A percentile compares a stretch with the other conserved stretches of the same genome.
These are phyloP conservation scores for Dianthus caryophyllus DNA, from an alignment of 148 eudicot genomes.

Conservation along the genomic window DNA sequence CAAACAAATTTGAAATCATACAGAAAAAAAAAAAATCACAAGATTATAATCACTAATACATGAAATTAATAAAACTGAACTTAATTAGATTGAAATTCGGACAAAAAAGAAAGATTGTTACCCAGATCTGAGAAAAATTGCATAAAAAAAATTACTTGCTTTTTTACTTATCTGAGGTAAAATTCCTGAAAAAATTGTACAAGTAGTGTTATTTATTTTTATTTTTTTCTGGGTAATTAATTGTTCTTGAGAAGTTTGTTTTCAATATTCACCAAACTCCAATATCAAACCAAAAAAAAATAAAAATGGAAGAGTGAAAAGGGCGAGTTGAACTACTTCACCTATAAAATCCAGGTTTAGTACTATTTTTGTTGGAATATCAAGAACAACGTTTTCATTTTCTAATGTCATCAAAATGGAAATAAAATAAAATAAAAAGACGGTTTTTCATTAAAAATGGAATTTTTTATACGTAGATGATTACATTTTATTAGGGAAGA, in stretches of 20 bases:
- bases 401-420: no score
- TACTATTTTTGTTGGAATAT: no score
- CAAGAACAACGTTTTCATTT: no score
- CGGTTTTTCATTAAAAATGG: no score
- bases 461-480: no score
- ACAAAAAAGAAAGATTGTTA: conserved; percentile 18
- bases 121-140: conserved; percentile 34
- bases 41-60: conserved; percentile 17
- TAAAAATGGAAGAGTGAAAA: not conserved
- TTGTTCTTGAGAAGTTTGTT: conserved; percentile 6
- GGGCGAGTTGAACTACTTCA: conserved; percentile 1
- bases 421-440: no score
- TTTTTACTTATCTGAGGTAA: no score
- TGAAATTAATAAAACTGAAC: not conserved
- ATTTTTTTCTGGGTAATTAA: no score
- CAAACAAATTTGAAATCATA: no score
- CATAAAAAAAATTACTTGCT: conserved; percentile 1
- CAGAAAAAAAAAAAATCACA: conserved; percentile 27
- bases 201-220: no score
- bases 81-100: conserved; percentile 10
- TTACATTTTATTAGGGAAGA: no score
- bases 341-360: not conserved
- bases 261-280: conserved; percentile 20
- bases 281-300: not conserved
- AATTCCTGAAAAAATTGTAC: no score